phyloP scores from a whole-genome alignment of 495 filamentous ascomycete species.

The Aspergillus coremiiformis region DNA sequence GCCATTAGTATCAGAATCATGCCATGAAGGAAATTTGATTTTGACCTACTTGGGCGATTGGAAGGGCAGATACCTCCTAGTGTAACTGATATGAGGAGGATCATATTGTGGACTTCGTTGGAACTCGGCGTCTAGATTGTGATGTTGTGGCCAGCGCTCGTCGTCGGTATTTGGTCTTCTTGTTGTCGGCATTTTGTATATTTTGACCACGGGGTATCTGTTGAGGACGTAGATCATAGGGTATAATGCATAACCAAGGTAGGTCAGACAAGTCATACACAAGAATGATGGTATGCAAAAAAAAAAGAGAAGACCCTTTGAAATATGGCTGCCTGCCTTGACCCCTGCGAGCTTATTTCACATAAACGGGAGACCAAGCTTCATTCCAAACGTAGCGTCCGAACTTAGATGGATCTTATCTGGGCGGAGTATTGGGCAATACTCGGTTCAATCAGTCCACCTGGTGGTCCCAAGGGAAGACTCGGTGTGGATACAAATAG shows the following conservation, averaged over 20 bases:
- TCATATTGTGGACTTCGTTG: background rate
- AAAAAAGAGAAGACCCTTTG: background rate
- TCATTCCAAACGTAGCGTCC: background rate
- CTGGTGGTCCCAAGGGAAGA: too few species aligned
- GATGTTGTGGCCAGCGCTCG: background rate
- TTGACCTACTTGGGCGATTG: background rate
- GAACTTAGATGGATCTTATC: too few species aligned
- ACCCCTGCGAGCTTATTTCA: background rate
- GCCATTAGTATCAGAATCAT: background rate
- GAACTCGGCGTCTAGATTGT: background rate
- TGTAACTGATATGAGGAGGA: background rate
- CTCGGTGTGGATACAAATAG: too few species aligned
- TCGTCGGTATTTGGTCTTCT: background rate
- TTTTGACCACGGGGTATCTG: background rate
- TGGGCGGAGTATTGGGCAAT: too few species aligned
- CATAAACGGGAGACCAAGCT: background rate
- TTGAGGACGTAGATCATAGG: background rate
- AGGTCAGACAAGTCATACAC: background rate
- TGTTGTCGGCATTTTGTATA: background rate
- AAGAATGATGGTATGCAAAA: background rate
- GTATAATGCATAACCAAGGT: background rate
- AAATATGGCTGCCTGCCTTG: background rate
- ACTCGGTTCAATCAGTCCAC: too few species aligned
- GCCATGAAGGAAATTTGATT: background rate
- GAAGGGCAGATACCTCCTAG: background rate